Evolutionary conservation across 306 rosid genomes (phyloP), one percentile per base, ranked within the genome.

Genomic region (Quercus gilva): DNA sequence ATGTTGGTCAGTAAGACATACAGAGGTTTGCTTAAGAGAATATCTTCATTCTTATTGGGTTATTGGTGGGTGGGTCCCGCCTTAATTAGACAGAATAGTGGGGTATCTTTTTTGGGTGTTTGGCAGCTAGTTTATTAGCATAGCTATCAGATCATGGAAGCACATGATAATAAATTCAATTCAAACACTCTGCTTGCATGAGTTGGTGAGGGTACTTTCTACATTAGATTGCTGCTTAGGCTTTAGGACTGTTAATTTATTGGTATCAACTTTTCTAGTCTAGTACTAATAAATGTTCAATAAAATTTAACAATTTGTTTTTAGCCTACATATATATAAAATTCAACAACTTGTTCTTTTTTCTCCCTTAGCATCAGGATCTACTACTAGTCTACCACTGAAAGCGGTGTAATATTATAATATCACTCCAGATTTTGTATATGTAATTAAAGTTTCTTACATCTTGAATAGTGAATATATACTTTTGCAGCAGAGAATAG

Each of bases 141-240:
- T 76, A 80, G 81, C 86, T 86, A 84, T 82, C 76, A 37, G 88
- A 90, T 90, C 91, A 89, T 91, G 88, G 89, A 78, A 74, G 89
- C 96, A 90, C 96, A 89, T 90, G 92, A 85, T 53, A 72, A 77
- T 68, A 71, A 31, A 73, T 81, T 71, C 56, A 81, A 72, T 49
- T 49, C 53, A 49, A 49, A 49, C 17, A 49, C 5, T 83, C 65
- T 57, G 63, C 69, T 80, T 74, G 73, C 74, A 59, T 81, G 73
- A 87, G 83, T 65, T 80, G 57, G 79, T 69, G 51, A 65, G 55
- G 37, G 4, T 41, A 71, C 75, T 70, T 79, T 68, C 72, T 71
- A 29, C 31, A 81, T 78, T 85, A 75, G 65, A 74, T 78, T 82
- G 53, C 55, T 79, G 81, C 72, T 59, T 71, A 17, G 52, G 19